Conservation (phyloP, 2,329 filamentous ascomycete species). For the Stagonosporopsis rhizophila region DNA sequence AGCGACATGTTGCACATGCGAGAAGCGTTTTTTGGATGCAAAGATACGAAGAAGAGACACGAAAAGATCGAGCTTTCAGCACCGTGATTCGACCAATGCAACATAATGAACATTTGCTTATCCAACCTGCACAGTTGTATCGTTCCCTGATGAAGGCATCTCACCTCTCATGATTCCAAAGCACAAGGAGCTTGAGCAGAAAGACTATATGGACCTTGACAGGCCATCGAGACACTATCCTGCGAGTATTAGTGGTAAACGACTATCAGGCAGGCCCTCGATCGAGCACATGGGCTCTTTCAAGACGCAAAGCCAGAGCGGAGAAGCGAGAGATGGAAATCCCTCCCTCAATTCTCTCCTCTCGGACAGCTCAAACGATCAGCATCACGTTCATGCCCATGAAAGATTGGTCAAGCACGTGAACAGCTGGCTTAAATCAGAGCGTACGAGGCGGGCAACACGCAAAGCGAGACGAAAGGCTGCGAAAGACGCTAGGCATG, state of each 20-base stretch:
- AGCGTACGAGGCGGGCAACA: constrained; percentile 71
- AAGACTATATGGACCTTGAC: constrained; percentile 52
- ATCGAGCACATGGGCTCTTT: constrained; percentile 39
- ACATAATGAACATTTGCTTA: constrained; percentile 30
- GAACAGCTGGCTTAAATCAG: constrained; percentile 81
- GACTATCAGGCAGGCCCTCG: constrained; percentile 54
- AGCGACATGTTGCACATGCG: neutral
- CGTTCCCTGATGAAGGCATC: constrained; percentile 56
- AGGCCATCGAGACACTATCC: constrained; percentile 46
- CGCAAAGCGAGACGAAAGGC: constrained; percentile 61
- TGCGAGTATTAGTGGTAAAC: constrained; percentile 50
- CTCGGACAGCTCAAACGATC: constrained; percentile 39
- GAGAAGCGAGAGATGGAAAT: constrained; percentile 31
- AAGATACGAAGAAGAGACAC: neutral
- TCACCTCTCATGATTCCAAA: constrained; percentile 56
- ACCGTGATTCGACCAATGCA: constrained; percentile 5
- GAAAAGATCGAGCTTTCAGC: constrained; percentile 1
- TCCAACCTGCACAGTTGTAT: constrained; percentile 49
- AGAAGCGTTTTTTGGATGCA: neutral
- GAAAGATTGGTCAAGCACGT: constrained; percentile 72
- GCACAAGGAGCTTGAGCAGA: constrained; percentile 54
- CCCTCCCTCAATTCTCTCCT: constrained; percentile 40
- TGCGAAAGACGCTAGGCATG: constrained; percentile 51
- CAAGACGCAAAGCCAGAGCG: constrained; percentile 23
- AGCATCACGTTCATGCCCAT: constrained; percentile 34